phyloP scores from a whole-genome alignment of 805 yeast species.

The Tetrapisispora pingtungensis region DNA sequence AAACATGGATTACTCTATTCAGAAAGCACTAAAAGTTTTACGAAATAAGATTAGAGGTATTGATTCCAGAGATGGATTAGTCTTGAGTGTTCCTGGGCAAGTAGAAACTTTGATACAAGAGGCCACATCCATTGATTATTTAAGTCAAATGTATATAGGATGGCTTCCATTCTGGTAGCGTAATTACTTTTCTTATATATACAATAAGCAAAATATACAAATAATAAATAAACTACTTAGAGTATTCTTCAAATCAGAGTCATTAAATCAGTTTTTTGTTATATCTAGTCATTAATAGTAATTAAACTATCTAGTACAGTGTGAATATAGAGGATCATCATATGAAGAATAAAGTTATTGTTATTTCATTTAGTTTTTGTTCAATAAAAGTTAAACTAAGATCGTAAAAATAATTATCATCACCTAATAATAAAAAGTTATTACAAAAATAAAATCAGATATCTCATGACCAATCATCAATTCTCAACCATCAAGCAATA shows the following conservation, averaged over 20 bases:
- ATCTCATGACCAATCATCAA: conserved; percentile 34
- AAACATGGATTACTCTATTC: conserved; percentile 44
- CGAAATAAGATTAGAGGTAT: conserved; percentile 79
- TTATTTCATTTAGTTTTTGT: no score
- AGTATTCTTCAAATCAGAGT: conserved; percentile 24
- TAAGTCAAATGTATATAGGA: conserved; percentile 86
- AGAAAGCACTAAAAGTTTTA: conserved; percentile 59
- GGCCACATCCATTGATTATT: conserved; percentile 60
- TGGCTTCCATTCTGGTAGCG: conserved; percentile 77
- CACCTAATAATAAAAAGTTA: conserved; percentile 3
- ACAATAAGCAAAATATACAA: neutral
- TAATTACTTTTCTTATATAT: no score
- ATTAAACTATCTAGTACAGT: conserved; percentile 31
- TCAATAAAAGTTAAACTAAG: neutral
- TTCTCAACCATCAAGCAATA: conserved; percentile 22
- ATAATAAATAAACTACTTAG: neutral
- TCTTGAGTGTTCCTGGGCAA: conserved; percentile 86
- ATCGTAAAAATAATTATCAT: conserved; percentile 2
- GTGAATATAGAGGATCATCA: conserved; percentile 28
- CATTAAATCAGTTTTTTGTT: conserved; percentile 32
- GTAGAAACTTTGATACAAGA: conserved; percentile 81
- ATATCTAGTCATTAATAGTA: conserved; percentile 28
- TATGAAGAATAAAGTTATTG: neutral
- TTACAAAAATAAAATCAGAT: conserved; percentile 24
- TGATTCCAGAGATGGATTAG: conserved; percentile 68